Conservation (phyloP, 2,329 filamentous ascomycete species). For the Amylocarpus encephaloides region DNA sequence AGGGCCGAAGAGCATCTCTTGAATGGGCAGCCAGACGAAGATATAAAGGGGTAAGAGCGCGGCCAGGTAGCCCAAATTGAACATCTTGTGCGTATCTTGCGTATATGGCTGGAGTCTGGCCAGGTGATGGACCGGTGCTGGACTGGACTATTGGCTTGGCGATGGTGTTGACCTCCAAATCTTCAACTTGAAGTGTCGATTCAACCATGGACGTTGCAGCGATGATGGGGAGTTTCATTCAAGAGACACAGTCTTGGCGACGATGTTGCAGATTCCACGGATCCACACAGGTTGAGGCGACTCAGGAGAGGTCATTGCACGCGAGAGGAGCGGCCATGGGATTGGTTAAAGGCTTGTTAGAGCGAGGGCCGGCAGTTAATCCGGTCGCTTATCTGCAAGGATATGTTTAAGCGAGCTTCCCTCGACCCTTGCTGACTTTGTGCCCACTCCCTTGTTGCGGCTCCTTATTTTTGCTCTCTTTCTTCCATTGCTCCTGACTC, state of each 20-base stretch:
- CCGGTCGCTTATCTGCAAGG: neutral
- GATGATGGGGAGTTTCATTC: neutral
- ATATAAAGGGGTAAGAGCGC: slow-evolving; percentile 27
- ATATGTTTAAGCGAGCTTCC: too few relatives aligned
- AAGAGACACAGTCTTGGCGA: too few relatives aligned
- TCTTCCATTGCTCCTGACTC: neutral
- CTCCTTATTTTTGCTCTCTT: too few relatives aligned
- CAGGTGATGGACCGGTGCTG: too few relatives aligned
- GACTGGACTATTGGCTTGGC: slow-evolving; percentile 1
- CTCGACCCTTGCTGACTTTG: too few relatives aligned
- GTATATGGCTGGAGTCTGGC: too few relatives aligned
- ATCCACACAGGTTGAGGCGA: neutral
- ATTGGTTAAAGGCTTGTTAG: neutral
- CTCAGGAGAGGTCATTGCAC: neutral
- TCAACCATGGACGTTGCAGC: slow-evolving; percentile 3
- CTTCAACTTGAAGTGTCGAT: slow-evolving; percentile 1
- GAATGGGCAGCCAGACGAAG: slow-evolving; percentile 26
- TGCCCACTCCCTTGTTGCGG: too few relatives aligned
- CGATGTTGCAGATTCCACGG: too few relatives aligned
- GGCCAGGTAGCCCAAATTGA: slow-evolving; percentile 22
- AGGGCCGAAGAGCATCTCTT: slow-evolving; percentile 19
- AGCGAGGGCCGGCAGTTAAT: neutral
- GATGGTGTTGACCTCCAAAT: too few relatives aligned
- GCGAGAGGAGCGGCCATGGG: too few relatives aligned
- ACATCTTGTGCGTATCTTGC: slow-evolving; percentile 25